phyloP scores from a whole-genome alignment of 169 alveolate genomes.

The Theileria luwenshuni region DNA sequence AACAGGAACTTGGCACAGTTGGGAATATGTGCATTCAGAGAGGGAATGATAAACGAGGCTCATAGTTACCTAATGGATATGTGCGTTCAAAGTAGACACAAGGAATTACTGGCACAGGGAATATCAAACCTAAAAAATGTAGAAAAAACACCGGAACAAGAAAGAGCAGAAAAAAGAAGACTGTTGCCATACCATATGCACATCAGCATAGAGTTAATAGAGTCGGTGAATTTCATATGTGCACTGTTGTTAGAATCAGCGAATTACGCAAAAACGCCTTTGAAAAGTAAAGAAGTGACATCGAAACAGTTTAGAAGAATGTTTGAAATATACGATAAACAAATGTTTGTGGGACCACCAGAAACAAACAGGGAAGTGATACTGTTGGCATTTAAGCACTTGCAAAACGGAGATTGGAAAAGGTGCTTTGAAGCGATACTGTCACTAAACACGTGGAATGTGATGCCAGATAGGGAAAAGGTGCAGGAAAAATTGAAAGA shows the following conservation, averaged over 20 bases:
- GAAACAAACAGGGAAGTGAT: constrained; percentile 92
- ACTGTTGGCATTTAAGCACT: constrained; percentile 88
- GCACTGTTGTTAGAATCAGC: constrained; percentile 92
- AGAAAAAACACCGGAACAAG: constrained; percentile 93
- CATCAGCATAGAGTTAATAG: constrained; percentile 92
- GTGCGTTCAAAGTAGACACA: constrained; percentile 88
- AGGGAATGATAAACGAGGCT: constrained; percentile 90
- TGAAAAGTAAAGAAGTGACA: constrained; percentile 70
- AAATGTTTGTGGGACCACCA: constrained; percentile 94
- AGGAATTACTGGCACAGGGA: constrained; percentile 95
- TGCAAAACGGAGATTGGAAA: constrained; percentile 93
- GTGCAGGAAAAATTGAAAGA: constrained; percentile 82
- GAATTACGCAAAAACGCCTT: constrained; percentile 82
- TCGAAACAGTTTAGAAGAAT: constrained; percentile 90
- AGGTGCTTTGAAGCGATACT: constrained; percentile 85
- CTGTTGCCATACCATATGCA: constrained; percentile 96
- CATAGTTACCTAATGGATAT: constrained; percentile 90
- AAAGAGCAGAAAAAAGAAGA: constrained; percentile 93
- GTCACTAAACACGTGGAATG: constrained; percentile 83
- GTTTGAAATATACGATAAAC: constrained; percentile 90
- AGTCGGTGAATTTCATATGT: constrained; percentile 90
- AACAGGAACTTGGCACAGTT: constrained; percentile 94
- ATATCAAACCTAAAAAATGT: constrained; percentile 83
- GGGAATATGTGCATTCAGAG: constrained; percentile 95
- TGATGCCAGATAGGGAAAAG: constrained; percentile 82